Conservation (phyloP, 2,329 filamentous ascomycete genomes). For the Clarireedia monteithiana region DNA sequence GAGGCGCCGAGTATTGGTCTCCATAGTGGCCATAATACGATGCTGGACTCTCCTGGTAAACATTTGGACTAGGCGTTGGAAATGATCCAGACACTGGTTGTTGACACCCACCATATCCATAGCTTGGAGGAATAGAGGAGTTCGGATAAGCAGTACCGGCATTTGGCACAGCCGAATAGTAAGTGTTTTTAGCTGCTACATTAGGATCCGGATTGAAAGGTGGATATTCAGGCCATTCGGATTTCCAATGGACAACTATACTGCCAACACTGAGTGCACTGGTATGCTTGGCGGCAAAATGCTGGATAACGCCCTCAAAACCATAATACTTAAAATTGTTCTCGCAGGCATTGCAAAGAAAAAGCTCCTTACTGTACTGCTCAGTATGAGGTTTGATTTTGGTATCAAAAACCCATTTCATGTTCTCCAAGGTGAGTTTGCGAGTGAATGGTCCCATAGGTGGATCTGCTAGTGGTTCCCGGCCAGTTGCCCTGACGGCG, state of each 20-base stretch:
- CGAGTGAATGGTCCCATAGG: conserved; percentile 47
- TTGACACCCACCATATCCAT: conserved; percentile 29
- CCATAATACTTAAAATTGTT: conserved; percentile 59
- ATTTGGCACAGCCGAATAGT: conserved; percentile 28
- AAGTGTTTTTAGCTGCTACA: conserved; percentile 27
- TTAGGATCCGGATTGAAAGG: conserved; percentile 60
- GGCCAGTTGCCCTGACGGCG: conserved; percentile 38
- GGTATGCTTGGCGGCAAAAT: conserved; percentile 78
- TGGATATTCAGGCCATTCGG: conserved; percentile 70
- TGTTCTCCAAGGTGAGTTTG: conserved; percentile 69
- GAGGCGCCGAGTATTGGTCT: conserved; percentile 27
- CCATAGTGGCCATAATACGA: conserved; percentile 30
- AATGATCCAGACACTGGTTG: conserved; percentile 16
- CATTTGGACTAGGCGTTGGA: conserved; percentile 19
- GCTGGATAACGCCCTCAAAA: conserved; percentile 73
- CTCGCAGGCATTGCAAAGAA: conserved; percentile 66
- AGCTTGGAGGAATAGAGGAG: conserved; percentile 28
- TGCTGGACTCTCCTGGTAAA: conserved; percentile 25
- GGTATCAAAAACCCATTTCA: conserved; percentile 78
- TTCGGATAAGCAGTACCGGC: conserved; percentile 28
- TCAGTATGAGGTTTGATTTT: conserved; percentile 67
- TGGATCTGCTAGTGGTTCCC: conserved; percentile 39
- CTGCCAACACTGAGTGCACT: conserved; percentile 60
- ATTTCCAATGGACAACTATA: conserved; percentile 69
- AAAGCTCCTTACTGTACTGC: conserved; percentile 59